Base-by-base conservation (phyloP, 2,329 filamentous ascomycete genomes). In the Cercospora sp. region DNA sequence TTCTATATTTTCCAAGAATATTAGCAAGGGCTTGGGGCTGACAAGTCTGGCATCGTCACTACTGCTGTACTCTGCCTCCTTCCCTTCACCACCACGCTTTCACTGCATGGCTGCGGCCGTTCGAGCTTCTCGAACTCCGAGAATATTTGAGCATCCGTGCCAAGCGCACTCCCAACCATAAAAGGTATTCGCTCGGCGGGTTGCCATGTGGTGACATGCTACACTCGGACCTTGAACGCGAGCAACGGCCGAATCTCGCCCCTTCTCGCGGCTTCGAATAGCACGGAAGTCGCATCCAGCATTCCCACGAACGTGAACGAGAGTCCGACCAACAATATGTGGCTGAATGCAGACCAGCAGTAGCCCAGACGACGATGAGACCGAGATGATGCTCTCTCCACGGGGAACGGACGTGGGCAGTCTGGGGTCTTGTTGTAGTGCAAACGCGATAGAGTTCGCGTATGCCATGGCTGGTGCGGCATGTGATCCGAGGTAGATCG, bases 401-500 rank as follows among this genome's bases (percentile, higher is more conserved):
- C 3, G 31, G 31, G 28, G 58, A 42, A 42, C 13, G 16, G 7
- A 58, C 3, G 30, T 18, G 26, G 55, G 26, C 12, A 31, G 31
- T 61, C 59, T 58, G 53, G 30, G 30, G 30, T 31, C 8, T 26
- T 57, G 23, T 30, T 33, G 26, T 30, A 18, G 26, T 58, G 28
- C 16, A 20, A 16, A 30, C 13, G 53, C 26, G 53, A 58, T 30
- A 58, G 26, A 33, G 26, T 58, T 58, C 53, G 53, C 26, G 20
- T 23, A n/a, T 58, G 53, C 23, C 53, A 57, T 48, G 53, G 53
- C 28, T 57, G 53, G 23, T n/a, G 53, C 26, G 53, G 53, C 53
- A 58, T 31, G 53, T 58, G 53, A 58, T 58, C 53, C 53, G 53
- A 58, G 53, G 53, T 58, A 58, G 45, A 51, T 51, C 53, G 53